Percentiles rank a stretch among this genome's conserved stretches.
Conservation (phyloP, 2,329 filamentous ascomycete species). For the Pseudopithomyces chartarum region DNA sequence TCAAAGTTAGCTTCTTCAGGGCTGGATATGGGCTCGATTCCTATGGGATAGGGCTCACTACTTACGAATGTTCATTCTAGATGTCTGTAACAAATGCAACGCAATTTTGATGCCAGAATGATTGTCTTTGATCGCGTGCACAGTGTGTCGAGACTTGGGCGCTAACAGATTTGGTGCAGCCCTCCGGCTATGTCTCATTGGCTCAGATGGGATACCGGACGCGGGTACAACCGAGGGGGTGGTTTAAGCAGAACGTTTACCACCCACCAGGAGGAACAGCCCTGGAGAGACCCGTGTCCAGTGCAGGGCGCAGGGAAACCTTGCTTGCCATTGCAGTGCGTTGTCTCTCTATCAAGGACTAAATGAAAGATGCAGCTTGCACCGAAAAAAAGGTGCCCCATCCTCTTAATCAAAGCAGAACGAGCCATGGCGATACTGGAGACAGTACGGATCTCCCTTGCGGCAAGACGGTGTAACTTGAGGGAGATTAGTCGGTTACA, state of each 20-base stretch:
- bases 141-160: neutral
- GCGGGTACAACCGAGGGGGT: neutral
- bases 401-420: neutral
- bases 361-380: too few relatives aligned
- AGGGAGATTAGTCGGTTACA: neutral
- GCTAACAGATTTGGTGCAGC: neutral
- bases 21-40: neutral
- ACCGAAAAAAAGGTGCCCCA: too few relatives aligned
- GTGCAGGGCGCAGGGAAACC: neutral
- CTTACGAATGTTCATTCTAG: neutral
- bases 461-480: neutral
- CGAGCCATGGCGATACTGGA: neutral
- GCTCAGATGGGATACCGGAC: neutral
- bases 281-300: neutral
- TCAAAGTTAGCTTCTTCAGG: neutral
- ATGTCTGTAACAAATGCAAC: conserved; percentile 1
- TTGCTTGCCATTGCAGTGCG: neutral
- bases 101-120: neutral
- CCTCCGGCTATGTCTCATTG: neutral
- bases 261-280: neutral
- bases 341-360: too few relatives aligned
- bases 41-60: neutral
- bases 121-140: neutral
- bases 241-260: neutral
- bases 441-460: neutral